phyloP scores from a whole-genome alignment of 768 basidiomycete species.

The Mycena rosella region DNA sequence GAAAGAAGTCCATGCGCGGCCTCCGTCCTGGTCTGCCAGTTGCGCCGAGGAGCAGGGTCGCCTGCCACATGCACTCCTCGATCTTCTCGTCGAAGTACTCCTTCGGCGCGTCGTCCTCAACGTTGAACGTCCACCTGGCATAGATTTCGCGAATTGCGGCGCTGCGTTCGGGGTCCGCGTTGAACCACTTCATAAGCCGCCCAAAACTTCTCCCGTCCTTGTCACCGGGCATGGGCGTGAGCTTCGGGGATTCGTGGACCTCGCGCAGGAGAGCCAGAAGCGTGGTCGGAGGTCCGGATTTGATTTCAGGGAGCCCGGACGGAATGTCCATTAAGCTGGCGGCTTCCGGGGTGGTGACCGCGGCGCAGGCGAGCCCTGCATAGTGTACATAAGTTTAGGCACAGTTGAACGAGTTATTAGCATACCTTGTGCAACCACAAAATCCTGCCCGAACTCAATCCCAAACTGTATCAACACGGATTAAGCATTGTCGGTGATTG shows the following conservation, averaged over 20 bases:
- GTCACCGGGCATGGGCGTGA: conserved; percentile 3
- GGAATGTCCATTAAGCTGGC: conserved; percentile 10
- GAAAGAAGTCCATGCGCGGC: conserved; percentile 68
- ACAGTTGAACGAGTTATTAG: neutral
- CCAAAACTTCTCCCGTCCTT: too few species aligned
- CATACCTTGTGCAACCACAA: conserved; percentile 23
- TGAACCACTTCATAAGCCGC: neutral
- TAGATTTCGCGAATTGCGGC: conserved; percentile 22
- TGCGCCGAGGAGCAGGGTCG: conserved; percentile 62
- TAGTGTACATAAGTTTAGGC: neutral
- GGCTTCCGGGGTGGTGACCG: conserved; percentile 4
- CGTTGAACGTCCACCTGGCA: conserved; percentile 21
- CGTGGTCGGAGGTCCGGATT: neutral
- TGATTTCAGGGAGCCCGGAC: conserved; percentile 14
- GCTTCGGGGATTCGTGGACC: conserved; percentile 1
- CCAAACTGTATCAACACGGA: conserved; percentile 8
- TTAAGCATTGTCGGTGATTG: neutral
- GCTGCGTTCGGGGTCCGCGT: neutral
- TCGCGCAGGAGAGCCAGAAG: conserved; percentile 25
- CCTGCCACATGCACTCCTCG: conserved; percentile 65
- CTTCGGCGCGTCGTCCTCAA: too few species aligned
- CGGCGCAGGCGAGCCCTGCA: conserved; percentile 20
- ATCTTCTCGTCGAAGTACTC: conserved; percentile 42
- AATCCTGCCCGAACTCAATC: conserved; percentile 22
- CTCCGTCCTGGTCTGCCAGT: conserved; percentile 61